Percentiles rank a stretch among this genome's conserved stretches.
Conservation (phyloP, 768 basidiomycete genomes). For the Tricholoma saponaceum region DNA sequence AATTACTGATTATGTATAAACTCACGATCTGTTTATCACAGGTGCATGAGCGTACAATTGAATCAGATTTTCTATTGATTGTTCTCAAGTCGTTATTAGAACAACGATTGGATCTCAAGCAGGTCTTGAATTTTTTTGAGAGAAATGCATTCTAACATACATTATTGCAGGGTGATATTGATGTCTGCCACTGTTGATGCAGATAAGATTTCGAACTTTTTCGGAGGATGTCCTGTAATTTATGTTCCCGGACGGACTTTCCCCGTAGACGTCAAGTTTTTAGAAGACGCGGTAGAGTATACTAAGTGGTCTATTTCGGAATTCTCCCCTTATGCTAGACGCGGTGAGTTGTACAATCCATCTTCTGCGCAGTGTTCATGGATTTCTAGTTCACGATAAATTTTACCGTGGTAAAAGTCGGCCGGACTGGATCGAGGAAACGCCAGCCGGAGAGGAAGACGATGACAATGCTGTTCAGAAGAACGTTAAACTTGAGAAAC, state of each 20-base stretch:
- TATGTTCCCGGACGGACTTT: slow-evolving; percentile 93
- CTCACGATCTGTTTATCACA: slow-evolving; percentile 19
- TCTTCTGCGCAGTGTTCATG: slow-evolving; percentile 3
- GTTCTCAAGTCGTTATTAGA: slow-evolving; percentile 81
- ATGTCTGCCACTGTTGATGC: slow-evolving; percentile 98
- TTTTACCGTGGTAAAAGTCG: slow-evolving; percentile 58
- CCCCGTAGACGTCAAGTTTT: slow-evolving; percentile 79
- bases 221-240: slow-evolving; percentile 81
- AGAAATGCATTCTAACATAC: slow-evolving; percentile 1
- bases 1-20: not conserved
- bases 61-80: slow-evolving; percentile 94
- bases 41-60: slow-evolving; percentile 96
- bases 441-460: slow-evolving; percentile 56
- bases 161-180: slow-evolving; percentile 64
- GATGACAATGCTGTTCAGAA: slow-evolving; percentile 48
- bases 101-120: slow-evolving; percentile 84
- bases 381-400: slow-evolving; percentile 51
- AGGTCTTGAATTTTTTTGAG: slow-evolving; percentile 12
- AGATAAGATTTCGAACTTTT: slow-evolving; percentile 83
- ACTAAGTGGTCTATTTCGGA: slow-evolving; percentile 78
- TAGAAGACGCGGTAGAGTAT: slow-evolving; percentile 89
- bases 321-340: slow-evolving; percentile 75
- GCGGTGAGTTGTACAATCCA: slow-evolving; percentile 42
- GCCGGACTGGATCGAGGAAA: slow-evolving; percentile 80
- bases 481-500: slow-evolving; percentile 61